phyloP scores from a whole-genome alignment of 176 grass and related monocot genomes.

The Cymbopogon citratus region DNA sequence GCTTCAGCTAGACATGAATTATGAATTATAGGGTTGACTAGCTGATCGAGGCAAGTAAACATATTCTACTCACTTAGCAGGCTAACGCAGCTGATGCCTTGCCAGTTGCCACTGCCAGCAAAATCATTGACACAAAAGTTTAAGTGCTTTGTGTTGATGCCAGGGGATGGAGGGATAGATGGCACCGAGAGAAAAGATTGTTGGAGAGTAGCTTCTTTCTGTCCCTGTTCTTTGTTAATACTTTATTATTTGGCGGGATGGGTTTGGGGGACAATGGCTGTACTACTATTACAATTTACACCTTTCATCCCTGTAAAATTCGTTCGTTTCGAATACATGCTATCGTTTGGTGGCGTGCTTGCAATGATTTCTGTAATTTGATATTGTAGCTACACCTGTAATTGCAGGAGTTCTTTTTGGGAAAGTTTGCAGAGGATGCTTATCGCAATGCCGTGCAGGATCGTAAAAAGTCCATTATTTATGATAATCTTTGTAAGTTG shows the following conservation, averaged over 20 bases:
- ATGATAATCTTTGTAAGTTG: constrained; percentile 70
- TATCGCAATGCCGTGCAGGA: constrained; percentile 46
- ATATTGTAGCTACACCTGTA: constrained; percentile 8
- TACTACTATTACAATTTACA: not conserved
- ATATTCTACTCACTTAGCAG: not conserved
- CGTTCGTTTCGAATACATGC: not conserved
- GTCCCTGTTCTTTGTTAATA: not conserved
- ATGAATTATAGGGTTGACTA: not conserved
- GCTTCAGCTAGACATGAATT: not conserved
- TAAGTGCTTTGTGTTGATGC: not conserved
- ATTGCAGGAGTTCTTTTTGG: constrained; percentile 81
- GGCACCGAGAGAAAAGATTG: not conserved
- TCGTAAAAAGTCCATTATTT: constrained; percentile 64
- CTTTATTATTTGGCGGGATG: not conserved
- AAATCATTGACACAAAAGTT: not conserved
- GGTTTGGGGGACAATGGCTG: not conserved
- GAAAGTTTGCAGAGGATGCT: constrained; percentile 59
- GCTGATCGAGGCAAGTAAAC: not conserved
- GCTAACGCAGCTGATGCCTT: not conserved
- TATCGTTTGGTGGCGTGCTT: not conserved
- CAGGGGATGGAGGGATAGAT: not conserved
- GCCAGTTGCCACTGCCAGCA: not conserved
- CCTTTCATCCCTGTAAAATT: not conserved
- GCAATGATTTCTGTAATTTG: not conserved
- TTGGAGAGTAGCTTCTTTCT: not conserved